phyloP scores from a whole-genome alignment of 2,329 filamentous ascomycete genomes.

The Hypoxylon sp. region DNA sequence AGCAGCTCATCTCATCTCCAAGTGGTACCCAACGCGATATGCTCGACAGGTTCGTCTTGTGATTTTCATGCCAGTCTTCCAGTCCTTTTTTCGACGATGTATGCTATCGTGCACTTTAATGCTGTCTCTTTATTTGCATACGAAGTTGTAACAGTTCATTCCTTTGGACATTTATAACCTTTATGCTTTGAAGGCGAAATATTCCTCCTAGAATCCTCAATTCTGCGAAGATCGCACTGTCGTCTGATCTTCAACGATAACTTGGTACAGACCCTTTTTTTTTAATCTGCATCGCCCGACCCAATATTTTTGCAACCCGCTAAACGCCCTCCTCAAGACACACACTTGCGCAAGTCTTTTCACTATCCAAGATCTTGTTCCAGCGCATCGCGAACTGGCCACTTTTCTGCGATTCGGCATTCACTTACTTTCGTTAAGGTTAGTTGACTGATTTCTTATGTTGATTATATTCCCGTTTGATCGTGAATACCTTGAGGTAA shows the following conservation, averaged over 20 bases:
- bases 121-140: slow-evolving; percentile 7
- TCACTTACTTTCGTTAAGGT: slow-evolving; percentile 41
- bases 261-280: slow-evolving; percentile 35
- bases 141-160: slow-evolving; percentile 26
- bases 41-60: slow-evolving; percentile 21
- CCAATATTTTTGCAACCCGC: slow-evolving; percentile 34
- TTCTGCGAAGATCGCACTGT: slow-evolving; percentile 28
- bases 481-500: slow-evolving; percentile 9
- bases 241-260: slow-evolving; percentile 35
- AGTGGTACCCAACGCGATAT: slow-evolving; percentile 21
- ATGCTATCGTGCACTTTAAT: slow-evolving; percentile 10
- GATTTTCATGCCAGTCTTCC: slow-evolving; percentile 4
- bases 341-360: slow-evolving; percentile 33
- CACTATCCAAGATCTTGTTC: slow-evolving; percentile 39
- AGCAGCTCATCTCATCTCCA: slow-evolving; percentile 37
- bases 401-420: slow-evolving; percentile 32
- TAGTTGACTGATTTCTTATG: slow-evolving; percentile 25
- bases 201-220: slow-evolving; percentile 33
- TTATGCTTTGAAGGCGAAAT: slow-evolving; percentile 21
- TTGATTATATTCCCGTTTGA: slow-evolving; percentile 8
- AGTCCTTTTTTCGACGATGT: slow-evolving; percentile 23
- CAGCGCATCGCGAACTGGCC: slow-evolving; percentile 39
- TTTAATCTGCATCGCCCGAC: slow-evolving; percentile 37
- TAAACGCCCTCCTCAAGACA: slow-evolving; percentile 33
- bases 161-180: slow-evolving; percentile 19